Percentiles rank a stretch among this genome's conserved stretches.
phyloP scores from a whole-genome alignment of 495 filamentous ascomycete species.

The Friedmanniomyces simplex region DNA sequence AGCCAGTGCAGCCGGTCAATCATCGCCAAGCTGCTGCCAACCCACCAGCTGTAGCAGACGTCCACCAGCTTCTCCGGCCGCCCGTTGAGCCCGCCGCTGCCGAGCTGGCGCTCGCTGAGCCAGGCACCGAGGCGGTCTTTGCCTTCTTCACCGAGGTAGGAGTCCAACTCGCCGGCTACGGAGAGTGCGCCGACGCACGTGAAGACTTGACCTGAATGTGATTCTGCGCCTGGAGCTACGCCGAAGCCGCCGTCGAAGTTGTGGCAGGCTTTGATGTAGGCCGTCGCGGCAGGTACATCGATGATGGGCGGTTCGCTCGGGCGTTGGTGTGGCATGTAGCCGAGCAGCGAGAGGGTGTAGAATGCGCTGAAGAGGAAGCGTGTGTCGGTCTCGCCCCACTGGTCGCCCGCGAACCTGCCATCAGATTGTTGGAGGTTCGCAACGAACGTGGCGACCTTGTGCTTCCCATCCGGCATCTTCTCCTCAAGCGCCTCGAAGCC shows the following conservation, averaged over 20 bases:
- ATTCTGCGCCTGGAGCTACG: slow-evolving; percentile 76
- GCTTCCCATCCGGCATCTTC: slow-evolving; percentile 52
- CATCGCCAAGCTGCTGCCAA: slow-evolving; percentile 77
- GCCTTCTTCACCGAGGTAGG: slow-evolving; percentile 48
- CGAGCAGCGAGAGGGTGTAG: slow-evolving; percentile 74
- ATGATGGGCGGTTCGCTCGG: slow-evolving; percentile 36
- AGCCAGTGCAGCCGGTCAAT: slow-evolving; percentile 87
- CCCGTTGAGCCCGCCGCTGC: slow-evolving; percentile 76
- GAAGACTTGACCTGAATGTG: slow-evolving; percentile 86
- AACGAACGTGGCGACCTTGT: slow-evolving; percentile 67
- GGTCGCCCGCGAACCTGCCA: slow-evolving; percentile 82
- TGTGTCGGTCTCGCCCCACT: slow-evolving; percentile 94
- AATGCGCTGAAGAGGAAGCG: slow-evolving; percentile 85
- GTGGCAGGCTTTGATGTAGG: slow-evolving; percentile 65
- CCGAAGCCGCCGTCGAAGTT: slow-evolving; percentile 95
- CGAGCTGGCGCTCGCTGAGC: slow-evolving; percentile 85
- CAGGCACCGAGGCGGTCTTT: slow-evolving; percentile 71
- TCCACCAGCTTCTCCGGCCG: slow-evolving; percentile 93
- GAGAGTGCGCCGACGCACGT: slow-evolving; percentile 84
- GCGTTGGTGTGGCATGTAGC: slow-evolving; percentile 40
- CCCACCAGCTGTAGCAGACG: slow-evolving; percentile 99
- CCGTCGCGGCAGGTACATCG: slow-evolving; percentile 67
- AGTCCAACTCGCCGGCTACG: slow-evolving; percentile 70
- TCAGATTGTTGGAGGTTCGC: slow-evolving; percentile 71
- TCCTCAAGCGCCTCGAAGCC: slow-evolving; percentile 73